These are phyloP conservation scores for Ophiostoma fasciatum DNA, from an alignment of 2,329 filamentous ascomycete genomes.

Conservation along the genomic window DNA sequence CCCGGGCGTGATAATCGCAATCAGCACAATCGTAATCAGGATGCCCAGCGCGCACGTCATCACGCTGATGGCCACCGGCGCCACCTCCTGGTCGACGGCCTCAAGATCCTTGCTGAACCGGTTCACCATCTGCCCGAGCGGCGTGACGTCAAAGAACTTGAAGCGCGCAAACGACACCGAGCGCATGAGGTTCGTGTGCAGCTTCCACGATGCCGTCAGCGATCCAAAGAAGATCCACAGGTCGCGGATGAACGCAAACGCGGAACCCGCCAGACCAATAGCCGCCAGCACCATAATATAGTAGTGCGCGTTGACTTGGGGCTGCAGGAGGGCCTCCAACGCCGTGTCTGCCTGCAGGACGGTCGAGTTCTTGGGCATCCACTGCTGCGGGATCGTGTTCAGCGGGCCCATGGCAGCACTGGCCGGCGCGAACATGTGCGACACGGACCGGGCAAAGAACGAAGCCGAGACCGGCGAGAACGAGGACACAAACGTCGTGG, in stretches of 20 bases:
- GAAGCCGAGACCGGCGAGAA: neutral
- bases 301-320: slow-evolving; percentile 65
- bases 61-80: slow-evolving; percentile 70
- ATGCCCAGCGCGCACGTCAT: slow-evolving; percentile 52
- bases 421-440: slow-evolving; percentile 3
- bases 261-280: slow-evolving; percentile 62
- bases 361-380: slow-evolving; percentile 19
- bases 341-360: slow-evolving; percentile 21
- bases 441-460: slow-evolving; percentile 6
- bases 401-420: slow-evolving; percentile 1
- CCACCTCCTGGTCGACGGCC: slow-evolving; percentile 88
- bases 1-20: slow-evolving; percentile 74
- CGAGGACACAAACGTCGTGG: no score
- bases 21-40: slow-evolving; percentile 73
- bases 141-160: slow-evolving; percentile 94
- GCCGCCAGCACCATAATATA: slow-evolving; percentile 73
- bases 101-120: slow-evolving; percentile 97
- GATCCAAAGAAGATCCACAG: slow-evolving; percentile 87
- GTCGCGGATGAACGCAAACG: slow-evolving; percentile 72
- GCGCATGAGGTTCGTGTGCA: slow-evolving; percentile 66
- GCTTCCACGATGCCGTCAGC: slow-evolving; percentile 67
- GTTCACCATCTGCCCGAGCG: slow-evolving; percentile 93
- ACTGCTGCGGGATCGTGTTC: slow-evolving; percentile 3
- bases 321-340: slow-evolving; percentile 9
- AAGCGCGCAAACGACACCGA: slow-evolving; percentile 81